Evolutionary conservation across 139 green algal species (phyloP).

Genomic region (Desmodesmus armatus): DNA sequence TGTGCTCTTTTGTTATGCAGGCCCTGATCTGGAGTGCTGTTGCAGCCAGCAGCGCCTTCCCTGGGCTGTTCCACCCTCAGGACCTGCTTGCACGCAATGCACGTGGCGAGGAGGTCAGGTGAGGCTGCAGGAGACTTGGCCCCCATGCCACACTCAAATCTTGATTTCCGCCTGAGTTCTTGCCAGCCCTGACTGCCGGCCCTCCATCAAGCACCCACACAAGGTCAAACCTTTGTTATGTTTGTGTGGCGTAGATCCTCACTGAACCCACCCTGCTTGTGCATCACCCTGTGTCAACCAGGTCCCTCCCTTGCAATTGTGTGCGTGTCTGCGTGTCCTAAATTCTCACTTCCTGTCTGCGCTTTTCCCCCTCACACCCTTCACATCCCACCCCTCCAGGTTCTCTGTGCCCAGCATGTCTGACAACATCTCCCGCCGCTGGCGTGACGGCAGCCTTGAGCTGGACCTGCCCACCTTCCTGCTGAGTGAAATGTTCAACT

Average conservation of each 20-base stretch:
- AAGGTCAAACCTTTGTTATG: too few species aligned
- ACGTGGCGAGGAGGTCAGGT: slow-evolving; percentile 58
- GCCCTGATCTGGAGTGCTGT: slow-evolving; percentile 90
- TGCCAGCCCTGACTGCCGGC: not conserved
- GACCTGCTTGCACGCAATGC: slow-evolving; percentile 76
- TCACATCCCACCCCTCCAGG: too few species aligned
- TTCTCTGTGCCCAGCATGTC: not conserved
- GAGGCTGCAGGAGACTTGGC: too few species aligned
- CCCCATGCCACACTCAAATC: not conserved
- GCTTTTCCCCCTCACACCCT: too few species aligned
- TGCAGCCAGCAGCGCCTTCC: slow-evolving; percentile 89
- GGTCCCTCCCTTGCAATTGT: not conserved
- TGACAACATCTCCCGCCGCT: slow-evolving; percentile 64
- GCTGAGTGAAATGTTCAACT: slow-evolving; percentile 94
- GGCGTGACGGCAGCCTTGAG: slow-evolving; percentile 84
- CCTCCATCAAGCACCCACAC: not conserved
- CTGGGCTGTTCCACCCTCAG: slow-evolving; percentile 85
- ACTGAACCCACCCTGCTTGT: too few species aligned
- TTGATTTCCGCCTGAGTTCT: not conserved
- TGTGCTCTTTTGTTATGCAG: slow-evolving; percentile 45
- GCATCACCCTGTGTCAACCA: too few species aligned
- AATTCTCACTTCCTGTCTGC: too few species aligned
- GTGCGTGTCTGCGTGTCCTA: not conserved
- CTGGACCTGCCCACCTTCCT: slow-evolving; percentile 86
- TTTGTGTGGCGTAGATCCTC: too few species aligned